Base-by-base conservation (phyloP, 2,329 filamentous ascomycete genomes). In the Neonectria magnoliae region DNA sequence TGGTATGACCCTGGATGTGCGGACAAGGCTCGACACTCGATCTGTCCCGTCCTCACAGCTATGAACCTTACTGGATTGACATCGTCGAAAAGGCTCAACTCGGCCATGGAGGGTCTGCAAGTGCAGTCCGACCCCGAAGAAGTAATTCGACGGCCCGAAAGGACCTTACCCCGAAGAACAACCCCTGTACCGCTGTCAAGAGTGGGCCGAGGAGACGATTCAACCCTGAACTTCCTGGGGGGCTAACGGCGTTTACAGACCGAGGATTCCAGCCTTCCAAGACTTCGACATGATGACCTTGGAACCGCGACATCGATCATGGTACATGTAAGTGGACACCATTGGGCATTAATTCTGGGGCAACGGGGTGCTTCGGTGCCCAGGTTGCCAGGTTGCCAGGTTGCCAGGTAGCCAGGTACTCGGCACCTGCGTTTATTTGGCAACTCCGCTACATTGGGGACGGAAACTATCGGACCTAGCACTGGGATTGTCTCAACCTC, bases 101-200 rank as follows among this genome's bases (percentile, higher is more conserved):
- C 29, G 16, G 10, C 16, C 25, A 50, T 20, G 10, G 48, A 31
- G 13, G 22, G 16, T 44, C 25, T 56, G 44, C 33, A 25, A 33
- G 41, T 22, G 14, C 14, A 62, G 20, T 14, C 53, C 36, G 47
- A 38, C 60, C 14, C 60, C 45, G 3, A 38, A 54, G 16, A 62
- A 57, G 59, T 53, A 62, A 22, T 57, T 57, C 25, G 29, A 52
- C 45, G 59, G 59, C 16, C 59, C 59, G 8, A 62, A 16, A 41
- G 29, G 60, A 18, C 31, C 47, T 25, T 38, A 22, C 29, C 48
- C 41, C 25, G 25, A 47, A 22, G 22, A 42, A 16, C 13, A 57
- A 31, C 47, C 47, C n/a, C 48, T 57, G 16, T 36, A 38, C 13
- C 60, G 54, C 20, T 41, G 54, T 11, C 60, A 62, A 31, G 60